Percentiles rank a stretch among this genome's conserved stretches.
Conservation (phyloP, 192 early-diverging fungal genomes). For the Chytriomyces sp. region DNA sequence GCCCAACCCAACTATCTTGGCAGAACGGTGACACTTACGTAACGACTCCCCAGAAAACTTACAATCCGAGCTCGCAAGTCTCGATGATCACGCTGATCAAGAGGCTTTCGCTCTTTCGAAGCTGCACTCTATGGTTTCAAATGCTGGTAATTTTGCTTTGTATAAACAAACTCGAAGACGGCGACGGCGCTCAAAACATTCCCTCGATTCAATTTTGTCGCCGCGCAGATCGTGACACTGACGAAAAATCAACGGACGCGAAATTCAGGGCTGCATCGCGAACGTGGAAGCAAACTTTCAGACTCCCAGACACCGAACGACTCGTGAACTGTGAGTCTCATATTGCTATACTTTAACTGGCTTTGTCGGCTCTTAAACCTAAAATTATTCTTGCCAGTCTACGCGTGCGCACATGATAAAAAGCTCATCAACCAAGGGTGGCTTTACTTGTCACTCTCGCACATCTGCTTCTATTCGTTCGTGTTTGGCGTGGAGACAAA, state of each 20-base stretch:
- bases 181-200: background rate
- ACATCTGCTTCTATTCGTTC: constrained; percentile 94
- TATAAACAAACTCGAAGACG: background rate
- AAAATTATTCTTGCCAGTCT: constrained; percentile 57
- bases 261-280: constrained; percentile 86
- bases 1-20: background rate
- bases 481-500: constrained; percentile 92
- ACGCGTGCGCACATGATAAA: constrained; percentile 87
- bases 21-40: no score
- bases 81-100: constrained; percentile 80
- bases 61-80: constrained; percentile 65
- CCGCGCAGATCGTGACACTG: constrained; percentile 67
- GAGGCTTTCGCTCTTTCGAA: constrained; percentile 90
- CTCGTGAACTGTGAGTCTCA: constrained; percentile 82
- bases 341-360: background rate
- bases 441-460: constrained; percentile 94
- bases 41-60: constrained; percentile 69
- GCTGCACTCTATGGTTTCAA: constrained; percentile 84
- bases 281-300: constrained; percentile 88
- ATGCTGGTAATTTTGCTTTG: constrained; percentile 60
- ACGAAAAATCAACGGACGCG: constrained; percentile 82
- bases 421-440: constrained; percentile 92
- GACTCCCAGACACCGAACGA: constrained; percentile 76
- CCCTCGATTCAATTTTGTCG: background rate
- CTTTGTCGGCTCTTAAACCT: background rate